These are phyloP conservation scores for Calendula officinalis DNA, from an alignment of 129 eudicot genomes.

Conservation along the genomic window DNA sequence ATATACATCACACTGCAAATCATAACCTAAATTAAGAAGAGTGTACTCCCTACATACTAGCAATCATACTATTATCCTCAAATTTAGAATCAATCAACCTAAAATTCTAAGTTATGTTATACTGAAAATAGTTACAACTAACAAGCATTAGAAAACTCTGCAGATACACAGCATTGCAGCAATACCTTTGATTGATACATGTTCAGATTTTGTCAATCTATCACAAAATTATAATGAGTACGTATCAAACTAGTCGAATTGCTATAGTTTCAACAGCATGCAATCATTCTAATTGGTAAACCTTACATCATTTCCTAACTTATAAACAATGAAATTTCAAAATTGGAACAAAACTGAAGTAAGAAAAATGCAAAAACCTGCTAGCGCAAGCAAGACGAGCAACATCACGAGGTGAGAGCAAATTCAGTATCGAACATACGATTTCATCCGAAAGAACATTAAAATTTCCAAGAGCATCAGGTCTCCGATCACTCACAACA, in stretches of 20 bases:
- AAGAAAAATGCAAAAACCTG: conserved; percentile 43
- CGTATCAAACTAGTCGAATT: no score
- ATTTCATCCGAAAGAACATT: conserved; percentile 61
- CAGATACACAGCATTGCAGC: background rate
- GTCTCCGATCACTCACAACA: conserved; percentile 55
- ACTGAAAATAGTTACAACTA: conserved; percentile 2
- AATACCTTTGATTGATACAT: no score
- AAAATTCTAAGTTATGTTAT: conserved; percentile 4
- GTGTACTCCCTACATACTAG: no score
- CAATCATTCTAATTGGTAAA: conserved; percentile 17
- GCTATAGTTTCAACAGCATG: background rate
- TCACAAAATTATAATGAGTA: no score
- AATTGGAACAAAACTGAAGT: background rate
- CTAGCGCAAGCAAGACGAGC: conserved; percentile 84
- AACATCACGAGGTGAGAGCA: conserved; percentile 71
- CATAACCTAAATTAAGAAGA: conserved; percentile 10
- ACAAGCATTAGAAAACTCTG: no score
- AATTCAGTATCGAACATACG: conserved; percentile 44
- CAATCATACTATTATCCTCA: no score
- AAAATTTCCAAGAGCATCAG: conserved; percentile 66
- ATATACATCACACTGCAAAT: conserved; percentile 89
- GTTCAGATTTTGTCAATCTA: no score
- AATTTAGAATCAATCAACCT: no score
- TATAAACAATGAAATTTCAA: background rate
- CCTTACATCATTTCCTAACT: background rate